These are phyloP conservation scores for Populus pruinosa DNA, from an alignment of 345 rosid genomes.

Conservation along the genomic window DNA sequence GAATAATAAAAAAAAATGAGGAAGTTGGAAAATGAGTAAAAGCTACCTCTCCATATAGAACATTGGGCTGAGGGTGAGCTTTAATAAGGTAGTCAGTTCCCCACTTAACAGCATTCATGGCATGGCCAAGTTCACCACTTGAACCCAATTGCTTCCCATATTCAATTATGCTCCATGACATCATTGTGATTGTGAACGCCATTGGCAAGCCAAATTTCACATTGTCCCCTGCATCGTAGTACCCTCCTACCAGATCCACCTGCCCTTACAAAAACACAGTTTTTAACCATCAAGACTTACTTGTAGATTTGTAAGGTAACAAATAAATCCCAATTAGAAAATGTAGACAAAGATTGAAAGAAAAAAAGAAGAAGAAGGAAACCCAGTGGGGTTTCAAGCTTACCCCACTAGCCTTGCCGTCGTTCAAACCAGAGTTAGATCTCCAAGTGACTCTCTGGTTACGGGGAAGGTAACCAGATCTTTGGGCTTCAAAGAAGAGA, in stretches of 20 bases:
- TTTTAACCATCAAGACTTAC: not conserved
- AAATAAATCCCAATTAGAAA: not conserved
- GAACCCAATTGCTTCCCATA: constrained; percentile 74
- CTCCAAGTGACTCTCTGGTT: constrained; percentile 94
- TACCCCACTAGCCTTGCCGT: constrained; percentile 98
- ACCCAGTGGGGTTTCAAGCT: constrained; percentile 21
- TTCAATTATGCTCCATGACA: constrained; percentile 97
- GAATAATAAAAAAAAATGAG: not conserved
- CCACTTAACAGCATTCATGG: constrained; percentile 91
- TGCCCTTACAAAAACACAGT: constrained; percentile 14
- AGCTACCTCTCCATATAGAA: constrained; percentile 90
- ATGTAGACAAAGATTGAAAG: not conserved
- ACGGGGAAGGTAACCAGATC: constrained; percentile 86
- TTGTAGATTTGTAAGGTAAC: not conserved
- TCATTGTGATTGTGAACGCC: constrained; percentile 98
- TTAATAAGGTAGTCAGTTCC: constrained; percentile 95
- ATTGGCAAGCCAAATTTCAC: constrained; percentile 98
- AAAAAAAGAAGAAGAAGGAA: not conserved
- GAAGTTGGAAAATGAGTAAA: not conserved
- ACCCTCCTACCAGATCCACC: constrained; percentile 98
- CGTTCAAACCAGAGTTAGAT: constrained; percentile 78
- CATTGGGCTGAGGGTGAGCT: constrained; percentile 90
- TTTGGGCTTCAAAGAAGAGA: constrained; percentile 96
- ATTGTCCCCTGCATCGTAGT: constrained; percentile 99
- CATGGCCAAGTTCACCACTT: constrained; percentile 75